Percentiles rank a stretch among this genome's conserved stretches.
Evolutionary conservation across 2,329 filamentous ascomycete genomes (phyloP).

Genomic region (Westerdykella ornata): DNA sequence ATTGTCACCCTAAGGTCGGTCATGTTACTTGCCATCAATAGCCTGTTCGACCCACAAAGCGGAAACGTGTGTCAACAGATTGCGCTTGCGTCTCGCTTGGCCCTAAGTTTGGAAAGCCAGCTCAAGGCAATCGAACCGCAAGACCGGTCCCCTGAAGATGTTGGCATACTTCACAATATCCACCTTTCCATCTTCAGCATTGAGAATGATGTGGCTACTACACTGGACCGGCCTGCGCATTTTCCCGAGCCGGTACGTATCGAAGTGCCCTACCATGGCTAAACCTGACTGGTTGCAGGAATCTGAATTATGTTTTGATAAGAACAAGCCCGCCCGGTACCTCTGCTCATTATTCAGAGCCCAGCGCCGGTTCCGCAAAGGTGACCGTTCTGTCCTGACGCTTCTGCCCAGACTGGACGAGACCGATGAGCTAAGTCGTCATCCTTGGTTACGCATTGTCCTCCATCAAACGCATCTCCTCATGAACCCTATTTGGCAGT

Average conservation of each 20-base stretch:
- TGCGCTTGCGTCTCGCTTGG: conserved; percentile 31
- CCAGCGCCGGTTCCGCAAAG: conserved; percentile 32
- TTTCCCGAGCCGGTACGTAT: conserved; percentile 32
- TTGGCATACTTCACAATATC: conserved; percentile 23
- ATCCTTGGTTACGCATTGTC: conserved; percentile 22
- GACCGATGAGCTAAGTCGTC: conserved; percentile 11
- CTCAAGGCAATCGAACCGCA: conserved; percentile 13
- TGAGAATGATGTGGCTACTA: conserved; percentile 33
- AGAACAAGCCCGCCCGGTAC: conserved; percentile 23
- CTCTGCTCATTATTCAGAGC: conserved; percentile 32
- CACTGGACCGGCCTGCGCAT: conserved; percentile 29
- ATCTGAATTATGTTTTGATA: conserved; percentile 25
- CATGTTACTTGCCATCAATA: conserved; percentile 31
- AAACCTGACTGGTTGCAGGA: conserved; percentile 15
- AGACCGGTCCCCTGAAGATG: conserved; percentile 18
- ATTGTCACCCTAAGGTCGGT: conserved; percentile 29
- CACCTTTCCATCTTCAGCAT: conserved; percentile 33
- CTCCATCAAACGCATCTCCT: conserved; percentile 31
- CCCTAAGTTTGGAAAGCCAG: conserved; percentile 25
- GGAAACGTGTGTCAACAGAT: conserved; percentile 35
- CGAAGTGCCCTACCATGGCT: neutral
- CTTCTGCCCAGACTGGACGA: conserved; percentile 24
- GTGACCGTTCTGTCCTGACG: conserved; percentile 19
- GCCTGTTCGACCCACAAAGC: conserved; percentile 30
- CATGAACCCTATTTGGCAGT: conserved; percentile 29